These are phyloP conservation scores for Yamadazyma phyllophila DNA, from an alignment of 805 yeast species.

Conservation along the genomic window DNA sequence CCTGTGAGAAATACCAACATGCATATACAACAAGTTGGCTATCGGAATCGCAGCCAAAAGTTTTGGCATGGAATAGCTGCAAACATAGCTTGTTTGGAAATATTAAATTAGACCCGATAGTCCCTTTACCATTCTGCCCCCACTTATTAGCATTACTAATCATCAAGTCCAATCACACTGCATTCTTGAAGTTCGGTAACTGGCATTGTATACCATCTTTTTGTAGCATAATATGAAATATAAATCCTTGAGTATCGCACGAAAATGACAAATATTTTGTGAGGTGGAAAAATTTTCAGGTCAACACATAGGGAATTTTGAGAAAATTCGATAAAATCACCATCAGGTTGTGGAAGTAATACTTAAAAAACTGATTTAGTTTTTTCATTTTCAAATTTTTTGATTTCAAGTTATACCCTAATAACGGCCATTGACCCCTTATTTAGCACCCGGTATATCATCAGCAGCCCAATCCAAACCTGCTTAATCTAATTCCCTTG, in stretches of 20 bases:
- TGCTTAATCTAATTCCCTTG: background rate
- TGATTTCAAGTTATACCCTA: background rate
- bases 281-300: slow-evolving; percentile 9
- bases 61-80: background rate
- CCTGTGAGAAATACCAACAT: slow-evolving; percentile 24
- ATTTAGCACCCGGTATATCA: background rate
- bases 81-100: slow-evolving; percentile 3
- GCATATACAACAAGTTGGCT: slow-evolving; percentile 13
- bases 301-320: slow-evolving; percentile 3
- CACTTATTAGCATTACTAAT: slow-evolving; percentile 21
- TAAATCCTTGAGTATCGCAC: slow-evolving; percentile 3
- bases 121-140: slow-evolving; percentile 21
- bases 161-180: slow-evolving; percentile 4
- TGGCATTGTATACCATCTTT: background rate
- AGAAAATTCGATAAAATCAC: slow-evolving; percentile 1
- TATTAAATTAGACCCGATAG: slow-evolving; percentile 10
- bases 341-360: background rate
- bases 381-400: background rate
- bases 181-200: background rate
- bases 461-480: background rate
- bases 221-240: background rate
- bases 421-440: background rate
- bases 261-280: slow-evolving; percentile 5
- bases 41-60: slow-evolving; percentile 5
- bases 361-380: background rate